A percentile compares a stretch with the other conserved stretches of the same genome.
Evolutionary conservation across 352 stramenopile genomes (phyloP).

Genomic region (Peronospora tabacina): DNA sequence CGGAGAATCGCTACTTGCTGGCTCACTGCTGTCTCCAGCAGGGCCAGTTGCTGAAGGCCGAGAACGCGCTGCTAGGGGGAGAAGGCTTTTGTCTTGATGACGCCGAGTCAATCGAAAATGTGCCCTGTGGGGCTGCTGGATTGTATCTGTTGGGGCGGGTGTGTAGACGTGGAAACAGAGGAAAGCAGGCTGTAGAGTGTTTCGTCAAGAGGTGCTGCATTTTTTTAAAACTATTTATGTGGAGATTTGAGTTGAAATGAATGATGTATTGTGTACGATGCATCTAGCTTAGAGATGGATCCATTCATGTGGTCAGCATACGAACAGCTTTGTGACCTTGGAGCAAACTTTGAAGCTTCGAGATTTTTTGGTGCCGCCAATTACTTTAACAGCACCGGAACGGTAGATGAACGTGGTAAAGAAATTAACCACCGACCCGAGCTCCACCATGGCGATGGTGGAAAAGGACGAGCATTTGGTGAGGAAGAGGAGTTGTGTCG

Average conservation of each 20-base stretch:
- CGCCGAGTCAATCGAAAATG: constrained; percentile 21
- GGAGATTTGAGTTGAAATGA: neutral
- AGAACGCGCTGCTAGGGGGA: constrained; percentile 83
- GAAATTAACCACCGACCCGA: constrained; percentile 10
- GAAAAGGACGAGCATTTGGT: constrained; percentile 2
- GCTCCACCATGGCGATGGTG: constrained; percentile 1
- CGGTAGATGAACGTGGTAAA: neutral
- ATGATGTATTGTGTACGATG: constrained; percentile 9
- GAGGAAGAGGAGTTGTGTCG: constrained; percentile 10
- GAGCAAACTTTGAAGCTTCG: constrained; percentile 55
- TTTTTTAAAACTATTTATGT: neutral
- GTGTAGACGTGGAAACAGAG: constrained; percentile 82
- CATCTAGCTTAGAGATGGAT: constrained; percentile 83
- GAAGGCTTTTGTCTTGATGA: constrained; percentile 23
- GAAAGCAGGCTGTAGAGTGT: constrained; percentile 86
- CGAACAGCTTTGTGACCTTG: constrained; percentile 90
- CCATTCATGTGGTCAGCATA: constrained; percentile 89
- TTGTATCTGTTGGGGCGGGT: constrained; percentile 89
- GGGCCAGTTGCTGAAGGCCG: constrained; percentile 73
- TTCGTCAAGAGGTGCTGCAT: constrained; percentile 72
- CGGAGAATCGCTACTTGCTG: constrained; percentile 62
- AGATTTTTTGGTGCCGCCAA: constrained; percentile 54
- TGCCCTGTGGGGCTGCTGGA: constrained; percentile 84
- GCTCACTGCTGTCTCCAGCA: constrained; percentile 68
- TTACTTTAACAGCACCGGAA: constrained; percentile 32